These are phyloP conservation scores for Fraxinus sp. DNA, from an alignment of 305 asterid species.

Conservation along the genomic window DNA sequence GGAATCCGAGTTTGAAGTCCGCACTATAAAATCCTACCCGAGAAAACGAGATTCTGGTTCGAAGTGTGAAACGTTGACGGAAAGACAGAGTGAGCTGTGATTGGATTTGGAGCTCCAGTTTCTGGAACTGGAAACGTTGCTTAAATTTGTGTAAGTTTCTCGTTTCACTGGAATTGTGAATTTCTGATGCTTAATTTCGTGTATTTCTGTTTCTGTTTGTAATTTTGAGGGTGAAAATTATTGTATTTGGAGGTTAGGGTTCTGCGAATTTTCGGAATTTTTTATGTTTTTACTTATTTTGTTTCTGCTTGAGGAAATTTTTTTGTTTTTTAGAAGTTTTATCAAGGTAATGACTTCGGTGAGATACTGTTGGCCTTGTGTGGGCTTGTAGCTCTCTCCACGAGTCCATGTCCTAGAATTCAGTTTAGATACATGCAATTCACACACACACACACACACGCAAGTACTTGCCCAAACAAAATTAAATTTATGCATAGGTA, in stretches of 20 bases:
- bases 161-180: slow-evolving; percentile 3
- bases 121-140: not conserved
- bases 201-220: not conserved
- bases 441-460: not conserved
- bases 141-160: slow-evolving; percentile 30
- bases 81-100: not conserved
- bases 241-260: slow-evolving; percentile 30
- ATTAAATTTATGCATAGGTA: not conserved
- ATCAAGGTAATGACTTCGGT: slow-evolving; percentile 3
- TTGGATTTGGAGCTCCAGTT: not conserved
- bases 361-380: slow-evolving; percentile 10
- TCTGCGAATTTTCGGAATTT: slow-evolving; percentile 13
- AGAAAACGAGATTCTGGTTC: not conserved
- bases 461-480: not conserved
- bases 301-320: not conserved
- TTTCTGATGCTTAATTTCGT: slow-evolving; percentile 11
- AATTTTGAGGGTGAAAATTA: not conserved
- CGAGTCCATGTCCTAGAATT: not conserved
- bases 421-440: not conserved
- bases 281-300: slow-evolving; percentile 8
- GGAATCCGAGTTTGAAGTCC: slow-evolving; percentile 1
- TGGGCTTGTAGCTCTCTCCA: slow-evolving; percentile 16
- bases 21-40: not conserved
- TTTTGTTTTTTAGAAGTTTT: not conserved
- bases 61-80: not conserved